These are phyloP conservation scores for Thozetella sp. DNA, from an alignment of 495 filamentous ascomycete genomes.

Conservation along the genomic window DNA sequence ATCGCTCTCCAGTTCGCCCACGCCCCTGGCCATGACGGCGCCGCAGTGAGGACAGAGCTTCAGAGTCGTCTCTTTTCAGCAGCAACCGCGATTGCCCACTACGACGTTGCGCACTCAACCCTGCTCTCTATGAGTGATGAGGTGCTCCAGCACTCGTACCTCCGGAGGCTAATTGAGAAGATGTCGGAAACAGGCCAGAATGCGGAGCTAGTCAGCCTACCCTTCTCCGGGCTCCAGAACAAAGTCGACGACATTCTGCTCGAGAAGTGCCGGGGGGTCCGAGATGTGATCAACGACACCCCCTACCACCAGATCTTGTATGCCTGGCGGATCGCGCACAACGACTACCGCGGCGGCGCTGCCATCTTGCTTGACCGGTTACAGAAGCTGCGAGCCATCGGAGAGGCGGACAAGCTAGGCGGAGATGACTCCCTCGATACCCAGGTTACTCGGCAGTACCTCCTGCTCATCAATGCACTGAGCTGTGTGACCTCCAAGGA, in stretches of 20 bases:
- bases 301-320: constrained; percentile 85
- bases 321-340: constrained; percentile 80
- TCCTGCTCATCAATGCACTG: constrained; percentile 86
- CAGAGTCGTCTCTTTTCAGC: constrained; percentile 83
- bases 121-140: constrained; percentile 70
- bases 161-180: constrained; percentile 66
- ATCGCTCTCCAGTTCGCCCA: constrained; percentile 69
- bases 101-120: constrained; percentile 80
- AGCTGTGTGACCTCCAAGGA: constrained; percentile 80
- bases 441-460: constrained; percentile 67
- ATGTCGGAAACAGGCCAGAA: constrained; percentile 71
- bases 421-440: constrained; percentile 55
- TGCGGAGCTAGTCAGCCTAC: constrained; percentile 70
- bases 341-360: constrained; percentile 88
- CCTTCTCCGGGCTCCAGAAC: constrained; percentile 73
- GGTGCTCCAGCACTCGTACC: constrained; percentile 64
- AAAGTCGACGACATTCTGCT: constrained; percentile 77
- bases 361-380: constrained; percentile 69
- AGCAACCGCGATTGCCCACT: constrained; percentile 73
- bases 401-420: constrained; percentile 44
- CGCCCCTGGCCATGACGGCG: constrained; percentile 37
- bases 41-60: constrained; percentile 60
- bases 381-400: constrained; percentile 48
- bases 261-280: constrained; percentile 58
- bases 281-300: constrained; percentile 58